Evolutionary conservation across 2,329 filamentous ascomycete species (phyloP), one percentile per base, ranked within the genome.

Genomic region (Colletotrichum plurivorum): DNA sequence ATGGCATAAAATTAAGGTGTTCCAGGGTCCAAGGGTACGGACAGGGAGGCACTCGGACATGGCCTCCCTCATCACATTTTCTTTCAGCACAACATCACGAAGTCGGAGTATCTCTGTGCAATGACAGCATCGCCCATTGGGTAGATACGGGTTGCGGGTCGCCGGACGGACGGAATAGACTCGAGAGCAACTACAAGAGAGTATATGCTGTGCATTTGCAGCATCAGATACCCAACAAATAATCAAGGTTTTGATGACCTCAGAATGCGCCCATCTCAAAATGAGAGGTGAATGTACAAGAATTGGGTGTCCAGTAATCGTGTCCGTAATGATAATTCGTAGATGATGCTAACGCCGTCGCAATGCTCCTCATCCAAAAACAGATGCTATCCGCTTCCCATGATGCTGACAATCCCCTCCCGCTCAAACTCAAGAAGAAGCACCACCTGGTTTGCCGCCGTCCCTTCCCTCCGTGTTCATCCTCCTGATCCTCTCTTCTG

Each of bases 401-500:
- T 43, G 41, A 43, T 43, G 13, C 41, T n/a, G 31, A 36, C 41
- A 6, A 6, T 43, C 6, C 2, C 16, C 13, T 43, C 41, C 4
- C 2, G 13, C n/a, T 12, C 15, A 18, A 5, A 18, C 45, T 68
- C 18, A 70, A 8, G 64, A 61, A 3, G 67, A 59, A n/a, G 63
- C 46, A 2, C 70, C 70, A 27, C 69, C 69, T 5, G 71, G 71
- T 31, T 70, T 63, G 4, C 65, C 72, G 13, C 69, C 65, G 45
- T 73, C 67, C 6, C 76, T 72, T 39, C 72, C 75, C 64, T 77
- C 74, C 31, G 72, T 71, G n/a, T 73, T 70, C 70, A 75, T 71
- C 77, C 81, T 89, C 80, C 82, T 85, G 74, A 88, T 78, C 71
- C 90, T 84, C 75, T 93, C 90, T 79, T 94, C 92, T 0, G 92